These are phyloP conservation scores for Smallanthus sonchifolius DNA, from an alignment of 129 eudicot genomes.

Conservation along the genomic window DNA sequence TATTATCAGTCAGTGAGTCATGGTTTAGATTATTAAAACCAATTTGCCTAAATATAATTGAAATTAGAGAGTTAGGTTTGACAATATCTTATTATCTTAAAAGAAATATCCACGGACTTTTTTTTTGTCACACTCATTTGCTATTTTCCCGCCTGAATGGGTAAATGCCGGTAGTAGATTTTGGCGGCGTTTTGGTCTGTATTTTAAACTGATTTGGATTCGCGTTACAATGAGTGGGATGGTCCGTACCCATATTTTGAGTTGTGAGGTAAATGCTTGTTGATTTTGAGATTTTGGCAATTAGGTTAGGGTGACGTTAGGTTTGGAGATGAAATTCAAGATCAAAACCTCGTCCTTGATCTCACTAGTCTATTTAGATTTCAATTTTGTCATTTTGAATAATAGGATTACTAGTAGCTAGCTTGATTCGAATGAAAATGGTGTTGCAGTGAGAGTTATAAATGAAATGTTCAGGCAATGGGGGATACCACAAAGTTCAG, in stretches of 20 bases:
- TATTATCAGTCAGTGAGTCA: too few relatives aligned
- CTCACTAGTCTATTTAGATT: not conserved
- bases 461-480: slow-evolving; percentile 43
- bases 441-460: slow-evolving; percentile 42
- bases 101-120: too few relatives aligned
- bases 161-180: too few relatives aligned
- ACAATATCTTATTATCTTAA: too few relatives aligned
- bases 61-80: too few relatives aligned
- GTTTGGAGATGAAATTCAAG: not conserved
- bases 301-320: not conserved
- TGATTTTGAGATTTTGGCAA: not conserved
- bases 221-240: not conserved
- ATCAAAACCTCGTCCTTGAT: not conserved
- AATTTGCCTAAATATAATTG: too few relatives aligned
- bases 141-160: too few relatives aligned
- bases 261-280: not conserved
- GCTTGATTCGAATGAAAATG: not conserved
- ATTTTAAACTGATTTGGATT: not conserved
- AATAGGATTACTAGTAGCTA: not conserved
- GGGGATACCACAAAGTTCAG: slow-evolving; percentile 37
- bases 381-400: not conserved
- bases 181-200: too few relatives aligned
- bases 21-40: too few relatives aligned
- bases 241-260: too few relatives aligned
- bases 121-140: too few relatives aligned